Conservation (phyloP, 2,329 filamentous ascomycete genomes). For the Fusarium equiseti region DNA sequence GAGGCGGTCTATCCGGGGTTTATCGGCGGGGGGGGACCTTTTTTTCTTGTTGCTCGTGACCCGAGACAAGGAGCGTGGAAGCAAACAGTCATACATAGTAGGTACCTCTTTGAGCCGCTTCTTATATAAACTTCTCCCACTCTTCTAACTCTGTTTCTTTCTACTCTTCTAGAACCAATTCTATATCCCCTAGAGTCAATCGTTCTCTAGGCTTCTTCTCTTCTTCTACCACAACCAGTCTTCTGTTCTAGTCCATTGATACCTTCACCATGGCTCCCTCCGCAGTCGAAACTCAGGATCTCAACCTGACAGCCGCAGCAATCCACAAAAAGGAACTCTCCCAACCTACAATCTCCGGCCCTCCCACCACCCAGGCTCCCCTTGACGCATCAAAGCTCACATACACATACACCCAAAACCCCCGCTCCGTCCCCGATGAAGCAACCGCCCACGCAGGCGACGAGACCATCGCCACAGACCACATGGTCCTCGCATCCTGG, state of each 20-base stretch:
- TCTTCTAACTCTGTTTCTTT: background rate
- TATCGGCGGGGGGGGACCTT: slow-evolving; percentile 32
- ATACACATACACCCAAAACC: slow-evolving; percentile 64
- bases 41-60: slow-evolving; percentile 24
- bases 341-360: slow-evolving; percentile 51
- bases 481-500: slow-evolving; percentile 87
- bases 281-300: slow-evolving; percentile 59
- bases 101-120: background rate
- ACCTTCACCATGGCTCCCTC: no score
- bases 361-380: slow-evolving; percentile 65
- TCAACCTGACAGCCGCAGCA: slow-evolving; percentile 65
- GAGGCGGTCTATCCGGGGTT: slow-evolving; percentile 44
- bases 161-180: background rate
- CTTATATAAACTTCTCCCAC: slow-evolving; percentile 23
- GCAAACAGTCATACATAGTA: slow-evolving; percentile 10
- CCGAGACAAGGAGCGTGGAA: slow-evolving; percentile 2
- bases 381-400: slow-evolving; percentile 73
- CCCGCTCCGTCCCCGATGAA: slow-evolving; percentile 65
- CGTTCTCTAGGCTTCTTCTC: slow-evolving; percentile 3
- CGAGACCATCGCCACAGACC: slow-evolving; percentile 79
- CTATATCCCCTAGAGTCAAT: no score
- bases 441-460: slow-evolving; percentile 59
- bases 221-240: no score
- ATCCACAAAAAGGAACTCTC: slow-evolving; percentile 62
- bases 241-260: no score